These are phyloP conservation scores for Chlamydomonas schloesseri DNA, from an alignment of 139 green algal genomes.

Conservation along the genomic window DNA sequence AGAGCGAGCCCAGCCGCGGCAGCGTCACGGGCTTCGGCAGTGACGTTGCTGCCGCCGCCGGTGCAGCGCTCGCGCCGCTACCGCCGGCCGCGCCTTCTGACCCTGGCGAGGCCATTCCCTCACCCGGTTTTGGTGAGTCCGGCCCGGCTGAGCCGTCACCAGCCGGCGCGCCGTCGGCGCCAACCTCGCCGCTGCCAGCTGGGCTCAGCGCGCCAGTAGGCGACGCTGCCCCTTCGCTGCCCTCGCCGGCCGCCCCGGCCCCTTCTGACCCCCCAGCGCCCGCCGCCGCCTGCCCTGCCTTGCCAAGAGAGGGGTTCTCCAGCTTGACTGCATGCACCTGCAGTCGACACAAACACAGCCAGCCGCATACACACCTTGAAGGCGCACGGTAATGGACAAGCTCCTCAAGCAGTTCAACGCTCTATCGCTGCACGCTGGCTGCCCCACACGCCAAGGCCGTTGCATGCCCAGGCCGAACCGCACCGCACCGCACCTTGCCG, in stretches of 20 bases:
- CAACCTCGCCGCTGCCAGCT: not conserved
- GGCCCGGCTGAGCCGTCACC: not conserved
- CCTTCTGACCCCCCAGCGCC: not conserved
- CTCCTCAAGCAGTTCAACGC: too few relatives aligned
- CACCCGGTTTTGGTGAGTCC: not conserved
- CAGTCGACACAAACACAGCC: not conserved
- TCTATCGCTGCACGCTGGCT: too few relatives aligned
- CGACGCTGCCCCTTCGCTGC: not conserved
- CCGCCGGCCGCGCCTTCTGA: not conserved
- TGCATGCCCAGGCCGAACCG: too few relatives aligned
- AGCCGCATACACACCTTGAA: not conserved
- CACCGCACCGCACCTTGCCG: slow-evolving; percentile 17
- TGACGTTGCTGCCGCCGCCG: not conserved
- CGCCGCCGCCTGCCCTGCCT: not conserved
- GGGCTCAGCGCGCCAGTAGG: not conserved
- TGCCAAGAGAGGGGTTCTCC: not conserved
- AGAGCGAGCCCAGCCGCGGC: slow-evolving; percentile 5
- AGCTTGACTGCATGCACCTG: slow-evolving; percentile 26
- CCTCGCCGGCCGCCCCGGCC: not conserved
- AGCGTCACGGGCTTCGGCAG: slow-evolving; percentile 2
- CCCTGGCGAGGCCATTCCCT: not conserved
- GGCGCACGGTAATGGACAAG: too few relatives aligned
- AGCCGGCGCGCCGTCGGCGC: not conserved
- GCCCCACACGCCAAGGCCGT: too few relatives aligned
- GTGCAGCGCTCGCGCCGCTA: not conserved